phyloP scores from a whole-genome alignment of 2,329 filamentous ascomycete genomes.

The Triangularia setosa region DNA sequence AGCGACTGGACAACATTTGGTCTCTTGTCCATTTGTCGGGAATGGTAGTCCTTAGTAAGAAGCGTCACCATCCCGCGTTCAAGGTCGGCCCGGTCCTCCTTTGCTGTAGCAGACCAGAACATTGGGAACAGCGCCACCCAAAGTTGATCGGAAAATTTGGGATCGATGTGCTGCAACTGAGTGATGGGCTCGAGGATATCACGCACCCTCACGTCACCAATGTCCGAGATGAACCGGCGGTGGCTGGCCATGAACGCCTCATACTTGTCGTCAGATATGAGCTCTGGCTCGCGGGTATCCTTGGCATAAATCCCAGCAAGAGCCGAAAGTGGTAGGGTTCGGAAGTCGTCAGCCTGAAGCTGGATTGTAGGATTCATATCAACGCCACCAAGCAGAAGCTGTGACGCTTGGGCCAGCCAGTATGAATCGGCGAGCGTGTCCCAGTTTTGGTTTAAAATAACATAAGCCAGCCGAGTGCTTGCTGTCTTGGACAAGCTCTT shows the following conservation, averaged over 20 bases:
- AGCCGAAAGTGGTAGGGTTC: constrained; percentile 67
- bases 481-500: constrained; percentile 90
- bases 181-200: constrained; percentile 86
- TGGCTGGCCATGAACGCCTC: constrained; percentile 76
- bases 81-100: constrained; percentile 84
- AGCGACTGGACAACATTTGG: constrained; percentile 95
- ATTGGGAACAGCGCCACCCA: constrained; percentile 91
- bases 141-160: constrained; percentile 75
- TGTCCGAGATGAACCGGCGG: constrained; percentile 75
- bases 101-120: constrained; percentile 83
- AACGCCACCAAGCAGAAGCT: constrained; percentile 84
- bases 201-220: constrained; percentile 80
- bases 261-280: constrained; percentile 78
- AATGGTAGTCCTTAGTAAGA: constrained; percentile 92
- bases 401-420: constrained; percentile 93
- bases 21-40: constrained; percentile 86
- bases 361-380: constrained; percentile 78
- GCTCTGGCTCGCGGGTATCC: constrained; percentile 59
- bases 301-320: constrained; percentile 70
- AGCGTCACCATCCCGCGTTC: constrained; percentile 88
- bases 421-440: constrained; percentile 91
- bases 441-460: constrained; percentile 92
- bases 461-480: constrained; percentile 81
- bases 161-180: constrained; percentile 88
- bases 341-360: constrained; percentile 81